Evolutionary conservation across 1,284 basidiomycete species (phyloP).

Genomic region (Sanguinoderma infundibulare): DNA sequence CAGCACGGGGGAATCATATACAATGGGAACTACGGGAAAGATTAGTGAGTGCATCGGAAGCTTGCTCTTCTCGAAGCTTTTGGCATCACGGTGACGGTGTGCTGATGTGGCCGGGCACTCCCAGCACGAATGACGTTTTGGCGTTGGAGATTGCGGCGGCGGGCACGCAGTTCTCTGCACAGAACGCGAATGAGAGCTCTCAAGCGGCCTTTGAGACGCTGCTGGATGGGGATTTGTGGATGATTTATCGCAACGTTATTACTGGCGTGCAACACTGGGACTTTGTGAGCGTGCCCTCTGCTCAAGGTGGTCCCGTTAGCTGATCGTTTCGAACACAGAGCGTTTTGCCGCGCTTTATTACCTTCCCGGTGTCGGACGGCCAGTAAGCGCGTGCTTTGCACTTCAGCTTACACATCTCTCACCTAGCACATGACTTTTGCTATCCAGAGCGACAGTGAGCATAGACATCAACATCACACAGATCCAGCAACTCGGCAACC

Average conservation of each 20-base stretch:
- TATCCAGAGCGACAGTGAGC: constrained; percentile 53
- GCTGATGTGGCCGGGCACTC: not conserved
- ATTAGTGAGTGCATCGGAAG: constrained; percentile 54
- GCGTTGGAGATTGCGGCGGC: constrained; percentile 55
- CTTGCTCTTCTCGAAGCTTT: too few species aligned
- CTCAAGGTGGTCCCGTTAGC: not conserved
- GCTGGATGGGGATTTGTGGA: constrained; percentile 62
- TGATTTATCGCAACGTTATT: constrained; percentile 63
- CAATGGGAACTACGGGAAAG: constrained; percentile 70
- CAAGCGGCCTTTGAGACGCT: constrained; percentile 52
- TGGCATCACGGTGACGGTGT: too few species aligned
- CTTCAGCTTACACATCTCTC: too few species aligned
- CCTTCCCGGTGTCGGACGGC: constrained; percentile 59
- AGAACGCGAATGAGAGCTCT: constrained; percentile 34
- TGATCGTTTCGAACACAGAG: constrained; percentile 42
- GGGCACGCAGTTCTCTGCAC: constrained; percentile 54
- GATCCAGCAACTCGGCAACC: constrained; percentile 52
- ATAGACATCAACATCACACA: constrained; percentile 64
- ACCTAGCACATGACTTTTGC: not conserved
- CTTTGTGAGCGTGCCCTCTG: constrained; percentile 47
- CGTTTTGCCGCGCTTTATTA: constrained; percentile 63
- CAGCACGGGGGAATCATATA: constrained; percentile 67
- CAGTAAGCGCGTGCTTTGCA: constrained; percentile 50
- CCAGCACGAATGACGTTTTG: constrained; percentile 55
- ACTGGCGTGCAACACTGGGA: constrained; percentile 69